Conservation (phyloP, 2,329 filamentous ascomycete species). For the Didymella sp. region DNA sequence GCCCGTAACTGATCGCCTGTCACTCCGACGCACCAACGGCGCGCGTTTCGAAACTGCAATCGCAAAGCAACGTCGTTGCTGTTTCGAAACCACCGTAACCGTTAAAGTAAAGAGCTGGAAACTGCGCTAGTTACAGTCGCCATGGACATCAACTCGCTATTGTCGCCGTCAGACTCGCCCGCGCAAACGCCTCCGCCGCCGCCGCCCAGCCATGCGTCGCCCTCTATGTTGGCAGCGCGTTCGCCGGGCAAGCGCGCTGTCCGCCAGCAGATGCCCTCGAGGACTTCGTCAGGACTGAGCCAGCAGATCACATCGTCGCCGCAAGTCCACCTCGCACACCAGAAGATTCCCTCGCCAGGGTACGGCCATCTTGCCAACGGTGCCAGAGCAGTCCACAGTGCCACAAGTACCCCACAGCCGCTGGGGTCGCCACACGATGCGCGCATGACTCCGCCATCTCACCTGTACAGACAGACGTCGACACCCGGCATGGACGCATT, state of each 20-base stretch:
- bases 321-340: slow-evolving; percentile 47
- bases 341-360: slow-evolving; percentile 41
- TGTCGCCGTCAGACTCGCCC: slow-evolving; percentile 57
- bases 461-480: slow-evolving; percentile 51
- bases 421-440: slow-evolving; percentile 42
- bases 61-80: background rate
- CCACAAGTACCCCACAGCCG: slow-evolving; percentile 42
- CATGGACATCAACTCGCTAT: slow-evolving; percentile 60
- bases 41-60: background rate
- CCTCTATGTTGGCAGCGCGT: slow-evolving; percentile 36
- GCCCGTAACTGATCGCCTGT: slow-evolving; percentile 14
- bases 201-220: slow-evolving; percentile 34
- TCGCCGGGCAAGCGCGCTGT: slow-evolving; percentile 43
- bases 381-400: slow-evolving; percentile 39
- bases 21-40: background rate
- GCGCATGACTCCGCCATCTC: slow-evolving; percentile 45
- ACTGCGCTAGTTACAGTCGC: slow-evolving; percentile 3
- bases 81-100: background rate
- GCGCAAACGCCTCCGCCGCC: slow-evolving; percentile 46
- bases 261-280: slow-evolving; percentile 47
- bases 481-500: slow-evolving; percentile 58
- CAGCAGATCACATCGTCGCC: slow-evolving; percentile 50
- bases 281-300: slow-evolving; percentile 54
- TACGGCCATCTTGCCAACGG: slow-evolving; percentile 41
- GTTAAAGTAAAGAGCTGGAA: background rate